Evolutionary conservation across 1,139 yeast species (phyloP), one percentile per base, ranked within the genome.

Genomic region (Debaryomycetaceae sp.): DNA sequence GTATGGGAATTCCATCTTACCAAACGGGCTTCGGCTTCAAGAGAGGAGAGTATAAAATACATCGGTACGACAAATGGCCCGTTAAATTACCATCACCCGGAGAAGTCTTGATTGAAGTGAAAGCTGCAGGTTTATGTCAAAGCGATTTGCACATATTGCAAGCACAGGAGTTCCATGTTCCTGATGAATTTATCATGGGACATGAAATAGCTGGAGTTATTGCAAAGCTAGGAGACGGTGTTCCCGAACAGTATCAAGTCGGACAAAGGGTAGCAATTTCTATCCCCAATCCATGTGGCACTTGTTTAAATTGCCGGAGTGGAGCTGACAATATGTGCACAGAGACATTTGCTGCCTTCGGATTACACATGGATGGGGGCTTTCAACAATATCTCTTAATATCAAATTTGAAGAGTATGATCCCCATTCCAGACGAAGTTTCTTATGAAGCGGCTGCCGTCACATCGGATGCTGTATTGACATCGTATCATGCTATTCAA

Each of bases 191-290:
- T 48, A 66, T 75, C 17, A 70, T 78, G 73, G 83, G 83, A 17
- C 83, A 78, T 54, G 83, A 78, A 53, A 70, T 78, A 31, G 78
- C 81, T 8, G 83, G 83, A 1, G 60, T 59, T 40, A 57, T 78
- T 22, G 69, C 62, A 19, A 58, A 61, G 17, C 65, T 65, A 3
- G 82, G 83, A 4, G 60, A 51, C 1, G 61, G 56, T 5, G 50
- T 49, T 29, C 48, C 56, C 30, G 53, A 55, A 13, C 30, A 38
- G 16, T 73, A 61, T 49, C 50, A 55, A 31, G 43, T 55, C 17
- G 78, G 79, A 5, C 52, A 53, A 5, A 54, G 78, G 34, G 70
- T 59, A 43, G 65, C 73, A 9, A 48, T 73, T 34, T 55, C 54
- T 34, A 71, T 72, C 30, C 52, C 63, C 14, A 53, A 64, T 39